phyloP scores from a whole-genome alignment of 2,329 filamentous ascomycete genomes.

The Coniella vitis region DNA sequence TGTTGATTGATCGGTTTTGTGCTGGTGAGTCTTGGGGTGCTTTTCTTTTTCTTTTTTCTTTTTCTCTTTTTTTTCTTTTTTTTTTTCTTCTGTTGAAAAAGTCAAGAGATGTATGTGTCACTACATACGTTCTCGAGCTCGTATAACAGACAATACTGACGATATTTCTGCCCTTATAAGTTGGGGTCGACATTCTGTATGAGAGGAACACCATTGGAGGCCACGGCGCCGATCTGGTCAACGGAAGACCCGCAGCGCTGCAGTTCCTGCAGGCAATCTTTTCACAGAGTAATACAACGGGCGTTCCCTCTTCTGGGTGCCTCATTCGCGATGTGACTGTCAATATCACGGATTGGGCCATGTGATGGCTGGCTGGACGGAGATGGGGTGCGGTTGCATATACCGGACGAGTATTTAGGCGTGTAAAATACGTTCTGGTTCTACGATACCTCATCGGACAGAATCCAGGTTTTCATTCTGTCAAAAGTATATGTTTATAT shows the following conservation, averaged over 20 bases:
- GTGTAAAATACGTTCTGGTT: too few relatives aligned
- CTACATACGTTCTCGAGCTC: too few relatives aligned
- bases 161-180: background rate
- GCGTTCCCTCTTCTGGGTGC: slow-evolving; percentile 8
- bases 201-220: slow-evolving; percentile 36
- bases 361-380: too few relatives aligned
- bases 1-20: slow-evolving; percentile 35
- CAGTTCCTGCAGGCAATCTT: slow-evolving; percentile 6
- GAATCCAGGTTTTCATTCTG: too few relatives aligned
- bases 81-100: too few relatives aligned
- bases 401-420: too few relatives aligned
- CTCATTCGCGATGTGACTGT: background rate
- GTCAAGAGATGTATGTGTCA: too few relatives aligned
- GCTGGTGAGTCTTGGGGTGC: slow-evolving; percentile 18
- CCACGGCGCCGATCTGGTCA: slow-evolving; percentile 27
- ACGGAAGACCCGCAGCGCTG: slow-evolving; percentile 8
- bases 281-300: slow-evolving; percentile 3
- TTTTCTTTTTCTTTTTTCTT: background rate
- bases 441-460: too few relatives aligned
- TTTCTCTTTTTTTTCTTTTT: background rate
- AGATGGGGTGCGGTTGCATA: too few relatives aligned
- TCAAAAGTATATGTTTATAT: too few relatives aligned
- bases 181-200: slow-evolving; percentile 35
- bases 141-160: background rate
- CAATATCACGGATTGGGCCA: slow-evolving; percentile 5